Evolutionary conservation across 768 basidiomycete species (phyloP), one percentile per base, ranked within the genome.

Genomic region (Leccinum obscurum): DNA sequence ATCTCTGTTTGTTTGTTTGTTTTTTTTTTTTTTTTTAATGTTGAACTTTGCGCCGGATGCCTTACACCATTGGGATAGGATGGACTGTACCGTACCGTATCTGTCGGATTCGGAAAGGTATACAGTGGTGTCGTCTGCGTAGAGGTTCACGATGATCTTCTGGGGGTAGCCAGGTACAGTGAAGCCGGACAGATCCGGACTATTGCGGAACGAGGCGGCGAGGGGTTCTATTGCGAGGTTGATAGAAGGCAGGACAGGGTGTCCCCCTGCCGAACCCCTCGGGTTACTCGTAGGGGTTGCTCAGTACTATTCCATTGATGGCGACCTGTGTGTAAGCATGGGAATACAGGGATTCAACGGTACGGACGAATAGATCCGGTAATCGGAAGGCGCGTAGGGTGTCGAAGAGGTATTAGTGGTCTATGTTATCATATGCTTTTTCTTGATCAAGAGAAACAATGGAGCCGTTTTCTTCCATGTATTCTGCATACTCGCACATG

Each of bases 401-500:
- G 1, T 14, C 4, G 0, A 54, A 0, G 0, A 79, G 60, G 68
- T 72, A 79, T 6, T 62, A 30, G 22, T 78, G 77, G 0, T 35
- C 28, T 0, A 79, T 73, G 55, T 76, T 77, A 30, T 79, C 75
- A 32, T 77, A 77, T 0, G 39, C 51, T 59, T 77, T 78, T 62
- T 78, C 77, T 61, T 79, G 77, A 64, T 78, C 77, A 0, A 79
- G 70, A 0, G 67, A 57, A 0, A 79, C 30, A 0, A 79, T 75
- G 0, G 53, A 20, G 0, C 77, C 70, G 24, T 78, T 62, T 41
- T 58, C 57, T 39, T 70, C 65, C 17, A 62, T 64, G 9, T 68
- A 68, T 0, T 58, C 22, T 0, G 30, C 30, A 1, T 53, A 58
- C 8, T 67, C 30, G 0, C 73, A 63, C 28, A 78, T 67, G 0